Base-by-base conservation (phyloP, 1,284 basidiomycete genomes). In the Austroboletus rostrupii region DNA sequence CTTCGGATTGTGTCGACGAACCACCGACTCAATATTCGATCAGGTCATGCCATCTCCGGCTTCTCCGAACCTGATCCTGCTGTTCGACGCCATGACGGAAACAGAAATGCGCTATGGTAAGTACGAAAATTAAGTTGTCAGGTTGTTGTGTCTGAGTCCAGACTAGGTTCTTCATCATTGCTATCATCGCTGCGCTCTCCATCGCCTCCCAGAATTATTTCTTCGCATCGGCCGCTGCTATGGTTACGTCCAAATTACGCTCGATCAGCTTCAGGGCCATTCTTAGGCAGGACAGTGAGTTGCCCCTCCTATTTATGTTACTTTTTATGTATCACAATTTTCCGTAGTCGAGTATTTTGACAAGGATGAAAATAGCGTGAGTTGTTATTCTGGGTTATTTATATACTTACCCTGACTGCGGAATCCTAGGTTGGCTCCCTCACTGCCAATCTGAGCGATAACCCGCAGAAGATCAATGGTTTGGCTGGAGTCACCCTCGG, bases 381-480 rank as follows among this genome's bases (percentile, higher is more conserved):
- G 80, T 70, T 35, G 5, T 26, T 26, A 52, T 36, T 11, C 43
- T 12, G 17, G 33, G 19, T 33, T 45, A 12, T 9, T 19, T 9
- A 1, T 12, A 19, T 13, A 38, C 13, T 19, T 52, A 35, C 62
- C 16, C 35, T 21, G 12, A 1, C 49, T 26, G 23, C 6, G 23
- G 14, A 45, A 35, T 43, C 4, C 11, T 57, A 82, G 78, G 89
- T 90, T 28, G 97, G 96, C 54, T 75, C 83, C 48, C 75, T 98
- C 48, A 95, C 92, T 3, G 80, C 88, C 2, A 78, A 77, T 47
- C 73, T 99, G 36, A 87, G 91, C 50, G 92, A 95, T 53, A 89
- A 92, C 62, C 90, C 96, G 19, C 91, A 96, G 62, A 97, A 96
- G 67, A 81, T 97, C 56, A 90, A 87, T 54, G 93, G 93, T 55